Evolutionary conservation across 1,284 basidiomycete genomes (phyloP).

Genomic region (Cutaneotrichosporon cavernicola): DNA sequence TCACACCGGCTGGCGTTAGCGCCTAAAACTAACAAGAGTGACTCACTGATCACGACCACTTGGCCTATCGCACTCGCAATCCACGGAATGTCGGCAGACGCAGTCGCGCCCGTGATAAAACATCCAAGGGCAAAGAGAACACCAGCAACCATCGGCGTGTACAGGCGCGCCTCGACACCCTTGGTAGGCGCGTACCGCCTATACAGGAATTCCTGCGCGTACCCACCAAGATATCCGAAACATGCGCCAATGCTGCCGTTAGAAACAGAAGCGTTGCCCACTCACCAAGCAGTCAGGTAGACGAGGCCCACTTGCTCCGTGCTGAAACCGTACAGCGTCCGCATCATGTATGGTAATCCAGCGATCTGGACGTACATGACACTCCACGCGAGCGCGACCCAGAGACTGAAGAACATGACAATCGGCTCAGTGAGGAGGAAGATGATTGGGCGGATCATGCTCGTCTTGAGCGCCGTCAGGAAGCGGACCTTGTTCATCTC

Average conservation of each 20-base stretch:
- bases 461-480: conserved; percentile 37
- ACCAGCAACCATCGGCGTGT: conserved; percentile 64
- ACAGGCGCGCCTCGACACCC: conserved; percentile 73
- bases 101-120: conserved; percentile 56
- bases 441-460: conserved; percentile 45
- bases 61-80: conserved; percentile 55
- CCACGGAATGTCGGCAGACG: conserved; percentile 38
- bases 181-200: conserved; percentile 46
- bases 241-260: conserved; percentile 57
- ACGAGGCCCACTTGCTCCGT: conserved; percentile 64
- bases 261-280: not conserved
- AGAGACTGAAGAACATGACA: conserved; percentile 70
- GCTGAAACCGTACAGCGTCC: conserved; percentile 65
- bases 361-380: conserved; percentile 69
- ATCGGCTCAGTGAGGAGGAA: conserved; percentile 72
- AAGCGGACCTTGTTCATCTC: conserved; percentile 50
- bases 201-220: conserved; percentile 70
- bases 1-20: conserved; percentile 16
- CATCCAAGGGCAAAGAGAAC: conserved; percentile 64
- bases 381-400: conserved; percentile 76
- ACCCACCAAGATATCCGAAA: conserved; percentile 61
- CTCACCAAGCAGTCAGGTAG: conserved; percentile 60
- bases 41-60: conserved; percentile 57
- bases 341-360: conserved; percentile 65
- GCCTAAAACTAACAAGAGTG: no score